Evolutionary conservation across 192 early-diverging fungal genomes (phyloP), one percentile per base, ranked within the genome.

Genomic region (Helicostylum pulchrum): DNA sequence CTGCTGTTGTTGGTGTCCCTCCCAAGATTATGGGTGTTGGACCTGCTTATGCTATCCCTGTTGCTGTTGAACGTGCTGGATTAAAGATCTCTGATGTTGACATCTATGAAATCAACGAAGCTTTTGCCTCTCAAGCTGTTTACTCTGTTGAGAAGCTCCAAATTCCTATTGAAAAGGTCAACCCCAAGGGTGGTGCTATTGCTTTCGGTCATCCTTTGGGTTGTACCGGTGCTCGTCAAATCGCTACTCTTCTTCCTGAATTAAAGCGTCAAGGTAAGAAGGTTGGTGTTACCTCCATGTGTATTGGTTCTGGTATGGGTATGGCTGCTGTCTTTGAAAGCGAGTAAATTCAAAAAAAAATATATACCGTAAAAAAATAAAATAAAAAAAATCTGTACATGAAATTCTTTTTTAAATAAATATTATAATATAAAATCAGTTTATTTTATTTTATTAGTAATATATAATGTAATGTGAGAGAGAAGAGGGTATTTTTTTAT

Each of bases 131-230:
- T 55, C 95, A 99, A 80, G 91, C 95, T 12, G 87, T 95, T 43
- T 95, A 93, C 85, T 92, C 84, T 61, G 84, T 92, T 44, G 87
- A 96, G 77, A 90, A 93, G 74, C 87, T 94, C 44, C 87, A 86
- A 23, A 88, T 99, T 56, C 83, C 86, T 66, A 71, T 88, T 73
- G 86, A 91, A 61, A 97, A 93, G 87, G 93, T 98, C 73, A 99
- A 99, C 83, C 94, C 94, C 50, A 91, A 94, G 86, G 97, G 97
- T 63, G 97, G 97, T 67, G 97, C 97, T 39, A 99, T 99, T 62
- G 93, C 97, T 26, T 86, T 97, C 64, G 97, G 97, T 64, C 97
- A 99, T 76, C 97, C 97, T 58, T 61, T 75, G 17, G 91, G 94
- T 55, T 86, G 85, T 76, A 98, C 95, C 36, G 95, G 97, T 75